Evolutionary conservation across 176 grass and related monocot species (phyloP).

Genomic region (Elaeis guineensis): DNA sequence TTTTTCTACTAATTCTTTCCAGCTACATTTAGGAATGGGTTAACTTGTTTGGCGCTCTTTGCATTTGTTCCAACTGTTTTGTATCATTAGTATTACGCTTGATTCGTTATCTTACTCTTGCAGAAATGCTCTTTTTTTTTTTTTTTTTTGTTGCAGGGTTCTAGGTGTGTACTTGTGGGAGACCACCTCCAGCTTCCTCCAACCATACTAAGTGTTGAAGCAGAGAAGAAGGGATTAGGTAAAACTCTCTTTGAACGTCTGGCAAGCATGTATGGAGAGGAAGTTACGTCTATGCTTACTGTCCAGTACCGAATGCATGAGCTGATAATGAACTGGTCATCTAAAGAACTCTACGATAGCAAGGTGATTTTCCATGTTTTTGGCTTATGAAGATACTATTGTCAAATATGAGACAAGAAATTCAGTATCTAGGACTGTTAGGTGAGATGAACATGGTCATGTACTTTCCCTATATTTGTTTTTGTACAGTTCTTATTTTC

Average conservation of each 20-base stretch:
- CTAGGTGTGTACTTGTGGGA: slow-evolving; percentile 81
- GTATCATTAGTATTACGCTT: too few species aligned
- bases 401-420: not conserved
- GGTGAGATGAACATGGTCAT: not conserved
- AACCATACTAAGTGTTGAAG: slow-evolving; percentile 87
- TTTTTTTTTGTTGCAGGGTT: slow-evolving; percentile 41
- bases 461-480: not conserved
- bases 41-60: too few species aligned
- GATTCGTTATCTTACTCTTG: too few species aligned
- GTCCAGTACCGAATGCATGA: slow-evolving; percentile 95
- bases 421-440: not conserved
- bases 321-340: slow-evolving; percentile 93
- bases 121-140: slow-evolving; percentile 2
- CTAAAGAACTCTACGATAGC: slow-evolving; percentile 88
- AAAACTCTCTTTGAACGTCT: slow-evolving; percentile 94
- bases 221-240: slow-evolving; percentile 84
- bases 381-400: not conserved
- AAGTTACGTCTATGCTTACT: slow-evolving; percentile 86
- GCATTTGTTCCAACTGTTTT: too few species aligned
- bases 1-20: too few species aligned
- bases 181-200: slow-evolving; percentile 97
- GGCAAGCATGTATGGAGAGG: slow-evolving; percentile 51
- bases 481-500: not conserved
- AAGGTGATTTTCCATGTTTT: slow-evolving; percentile 38
- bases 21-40: too few species aligned